Percentiles rank a stretch among this genome's conserved stretches.
These are phyloP conservation scores for Ganoderma lingzhi DNA, from an alignment of 1,284 basidiomycete genomes.

Conservation along the genomic window DNA sequence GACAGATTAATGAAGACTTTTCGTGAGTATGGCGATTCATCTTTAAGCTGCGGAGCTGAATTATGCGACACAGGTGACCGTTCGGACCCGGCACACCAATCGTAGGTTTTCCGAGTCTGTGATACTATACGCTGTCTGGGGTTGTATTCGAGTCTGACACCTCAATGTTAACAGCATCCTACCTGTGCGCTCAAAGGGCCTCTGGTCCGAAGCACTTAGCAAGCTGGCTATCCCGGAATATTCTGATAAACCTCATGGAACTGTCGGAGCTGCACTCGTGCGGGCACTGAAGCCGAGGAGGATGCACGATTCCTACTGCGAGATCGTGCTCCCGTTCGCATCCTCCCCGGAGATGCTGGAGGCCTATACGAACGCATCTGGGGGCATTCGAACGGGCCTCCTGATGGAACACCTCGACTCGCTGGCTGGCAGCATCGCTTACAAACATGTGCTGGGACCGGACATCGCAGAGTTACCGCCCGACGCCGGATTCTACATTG, in stretches of 20 bases:
- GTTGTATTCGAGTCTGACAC: background rate
- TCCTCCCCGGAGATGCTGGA: constrained; percentile 66
- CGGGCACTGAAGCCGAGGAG: constrained; percentile 51
- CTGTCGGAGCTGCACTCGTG: constrained; percentile 1
- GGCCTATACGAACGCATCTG: constrained; percentile 73
- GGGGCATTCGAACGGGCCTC: constrained; percentile 75
- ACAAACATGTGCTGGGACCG: constrained; percentile 81
- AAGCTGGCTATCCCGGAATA: constrained; percentile 42
- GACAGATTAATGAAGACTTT: constrained; percentile 63
- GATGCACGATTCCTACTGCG: constrained; percentile 78
- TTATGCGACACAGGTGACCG: constrained; percentile 50
- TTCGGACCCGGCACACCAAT: constrained; percentile 63
- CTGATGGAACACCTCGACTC: constrained; percentile 84
- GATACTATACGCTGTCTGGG: background rate
- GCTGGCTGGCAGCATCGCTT: constrained; percentile 83
- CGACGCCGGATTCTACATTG: constrained; percentile 79
- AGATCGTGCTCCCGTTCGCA: constrained; percentile 68
- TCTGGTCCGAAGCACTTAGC: constrained; percentile 66
- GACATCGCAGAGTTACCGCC: constrained; percentile 57
- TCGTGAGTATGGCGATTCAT: constrained; percentile 50
- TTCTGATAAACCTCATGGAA: background rate
- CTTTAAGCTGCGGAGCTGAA: constrained; percentile 4
- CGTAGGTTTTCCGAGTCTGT: constrained; percentile 43
- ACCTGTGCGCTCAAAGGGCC: constrained; percentile 38
- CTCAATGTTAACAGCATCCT: constrained; percentile 25